A percentile compares a stretch with the other conserved stretches of the same genome.
Evolutionary conservation across 2,329 filamentous ascomycete species (phyloP).

Genomic region (Talaromyces piceae): DNA sequence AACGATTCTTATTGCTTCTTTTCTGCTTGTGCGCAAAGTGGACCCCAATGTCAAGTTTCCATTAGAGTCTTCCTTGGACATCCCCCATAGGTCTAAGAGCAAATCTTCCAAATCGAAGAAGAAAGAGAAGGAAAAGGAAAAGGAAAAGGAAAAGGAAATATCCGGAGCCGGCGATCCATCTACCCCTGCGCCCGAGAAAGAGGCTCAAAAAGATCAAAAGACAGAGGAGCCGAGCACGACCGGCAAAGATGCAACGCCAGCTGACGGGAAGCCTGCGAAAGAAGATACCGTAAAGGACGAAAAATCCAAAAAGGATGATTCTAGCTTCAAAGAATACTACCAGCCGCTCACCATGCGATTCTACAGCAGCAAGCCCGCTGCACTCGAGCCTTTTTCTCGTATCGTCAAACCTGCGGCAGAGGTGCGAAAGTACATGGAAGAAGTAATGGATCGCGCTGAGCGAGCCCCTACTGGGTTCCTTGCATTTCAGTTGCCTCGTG

Average conservation of each 20-base stretch:
- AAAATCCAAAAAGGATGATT: conserved; percentile 11
- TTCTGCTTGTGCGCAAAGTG: conserved; percentile 39
- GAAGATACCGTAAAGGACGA: conserved; percentile 11
- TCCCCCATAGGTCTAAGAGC: conserved; percentile 21
- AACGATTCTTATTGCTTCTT: conserved; percentile 41
- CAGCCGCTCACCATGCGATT: conserved; percentile 52
- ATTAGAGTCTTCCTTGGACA: conserved; percentile 25
- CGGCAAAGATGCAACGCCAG: conserved; percentile 3
- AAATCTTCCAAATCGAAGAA: conserved; percentile 33
- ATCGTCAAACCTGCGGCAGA: conserved; percentile 49
- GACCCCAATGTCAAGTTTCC: conserved; percentile 32
- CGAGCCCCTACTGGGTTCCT: conserved; percentile 50
- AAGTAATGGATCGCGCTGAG: conserved; percentile 50
- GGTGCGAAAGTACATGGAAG: conserved; percentile 49
- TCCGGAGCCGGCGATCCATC: conserved; percentile 5
- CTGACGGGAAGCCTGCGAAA: conserved; percentile 6
- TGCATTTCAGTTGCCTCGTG: conserved; percentile 47
- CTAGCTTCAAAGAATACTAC: conserved; percentile 39
- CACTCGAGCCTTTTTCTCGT: conserved; percentile 48
- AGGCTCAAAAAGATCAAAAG: conserved; percentile 2
- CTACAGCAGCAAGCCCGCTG: conserved; percentile 43
- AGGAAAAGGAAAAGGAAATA: conserved; percentile 1
- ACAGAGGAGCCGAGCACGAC: conserved; percentile 13
- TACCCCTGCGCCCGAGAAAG: conserved; percentile 14
- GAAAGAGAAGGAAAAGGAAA: conserved; percentile 19